Evolutionary conservation across 768 basidiomycete genomes (phyloP).

Genomic region (Pulveroboletus ravenelii): DNA sequence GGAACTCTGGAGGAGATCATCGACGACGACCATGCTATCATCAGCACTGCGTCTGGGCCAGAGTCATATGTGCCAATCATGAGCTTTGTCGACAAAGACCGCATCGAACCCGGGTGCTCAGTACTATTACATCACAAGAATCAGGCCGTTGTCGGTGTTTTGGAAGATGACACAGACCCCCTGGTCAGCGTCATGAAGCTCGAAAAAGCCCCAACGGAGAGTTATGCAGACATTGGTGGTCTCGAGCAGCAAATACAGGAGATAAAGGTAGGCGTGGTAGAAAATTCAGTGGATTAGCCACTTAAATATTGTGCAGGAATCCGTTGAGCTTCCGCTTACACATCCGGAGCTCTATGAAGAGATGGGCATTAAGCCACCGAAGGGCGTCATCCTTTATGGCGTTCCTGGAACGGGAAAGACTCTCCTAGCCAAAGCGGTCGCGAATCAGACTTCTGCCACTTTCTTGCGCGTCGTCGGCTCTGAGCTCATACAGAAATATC

Average conservation of each 20-base stretch:
- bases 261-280: conserved; percentile 69
- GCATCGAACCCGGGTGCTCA: conserved; percentile 93
- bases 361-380: conserved; percentile 99
- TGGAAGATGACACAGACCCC: conserved; percentile 93
- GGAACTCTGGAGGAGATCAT: conserved; percentile 97
- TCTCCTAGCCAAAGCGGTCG: conserved; percentile 93
- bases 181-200: conserved; percentile 98
- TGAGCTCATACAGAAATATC: conserved; percentile 98
- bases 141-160: conserved; percentile 89
- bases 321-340: conserved; percentile 94
- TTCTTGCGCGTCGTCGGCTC: conserved; percentile 97
- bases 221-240: conserved; percentile 97
- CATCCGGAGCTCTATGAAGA: conserved; percentile 99
- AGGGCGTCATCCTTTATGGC: conserved; percentile 98
- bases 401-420: conserved; percentile 99
- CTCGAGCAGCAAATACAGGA: conserved; percentile 97
- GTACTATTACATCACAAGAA: conserved; percentile 96
- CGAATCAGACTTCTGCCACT: conserved; percentile 96
- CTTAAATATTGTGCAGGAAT: conserved; percentile 57
- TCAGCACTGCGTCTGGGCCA: conserved; percentile 89
- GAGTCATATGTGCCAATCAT: conserved; percentile 97
- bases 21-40: conserved; percentile 98
- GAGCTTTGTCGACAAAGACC: conserved; percentile 97
- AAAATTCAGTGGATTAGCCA: not conserved
- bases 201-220: conserved; percentile 98